A percentile compares a stretch with the other conserved stretches of the same genome.
Evolutionary conservation across 305 asterid genomes (phyloP).

Genomic region (Fraxinus dipetala): DNA sequence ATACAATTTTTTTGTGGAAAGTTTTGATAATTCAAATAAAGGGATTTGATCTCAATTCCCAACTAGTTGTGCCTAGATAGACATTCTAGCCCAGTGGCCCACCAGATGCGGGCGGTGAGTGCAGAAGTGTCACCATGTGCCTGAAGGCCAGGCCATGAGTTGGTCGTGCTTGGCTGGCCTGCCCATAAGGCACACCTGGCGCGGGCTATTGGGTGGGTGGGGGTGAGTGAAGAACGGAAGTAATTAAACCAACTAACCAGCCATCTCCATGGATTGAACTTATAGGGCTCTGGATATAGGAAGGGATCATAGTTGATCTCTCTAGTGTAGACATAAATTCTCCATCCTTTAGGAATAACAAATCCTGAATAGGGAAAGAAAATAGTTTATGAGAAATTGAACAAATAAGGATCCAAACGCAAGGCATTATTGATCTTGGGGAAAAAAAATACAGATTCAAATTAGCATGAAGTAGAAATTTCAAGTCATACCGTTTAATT

Average conservation of each 20-base stretch:
- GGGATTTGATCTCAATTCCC: background rate
- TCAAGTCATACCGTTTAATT: constrained; percentile 45
- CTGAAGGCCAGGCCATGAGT: background rate
- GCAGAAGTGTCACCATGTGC: background rate
- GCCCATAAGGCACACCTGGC: background rate
- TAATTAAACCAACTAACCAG: constrained; percentile 35
- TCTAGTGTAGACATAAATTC: constrained; percentile 60
- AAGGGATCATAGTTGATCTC: constrained; percentile 70
- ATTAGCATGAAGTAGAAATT: background rate
- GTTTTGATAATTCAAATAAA: background rate
- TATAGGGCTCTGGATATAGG: constrained; percentile 55
- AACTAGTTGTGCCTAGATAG: background rate
- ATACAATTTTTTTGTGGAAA: too few relatives aligned
- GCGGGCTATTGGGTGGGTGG: background rate
- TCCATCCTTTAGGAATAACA: constrained; percentile 67
- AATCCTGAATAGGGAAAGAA: constrained; percentile 31
- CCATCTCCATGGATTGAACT: constrained; percentile 85
- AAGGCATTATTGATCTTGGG: background rate
- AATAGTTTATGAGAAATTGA: background rate
- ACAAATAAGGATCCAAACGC: background rate
- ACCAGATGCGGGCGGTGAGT: background rate
- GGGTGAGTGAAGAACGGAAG: background rate
- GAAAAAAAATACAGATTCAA: background rate
- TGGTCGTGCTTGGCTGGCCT: background rate
- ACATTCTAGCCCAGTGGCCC: background rate